Conservation (phyloP, 768 basidiomycete species). For the Auriscalpium orientale region DNA sequence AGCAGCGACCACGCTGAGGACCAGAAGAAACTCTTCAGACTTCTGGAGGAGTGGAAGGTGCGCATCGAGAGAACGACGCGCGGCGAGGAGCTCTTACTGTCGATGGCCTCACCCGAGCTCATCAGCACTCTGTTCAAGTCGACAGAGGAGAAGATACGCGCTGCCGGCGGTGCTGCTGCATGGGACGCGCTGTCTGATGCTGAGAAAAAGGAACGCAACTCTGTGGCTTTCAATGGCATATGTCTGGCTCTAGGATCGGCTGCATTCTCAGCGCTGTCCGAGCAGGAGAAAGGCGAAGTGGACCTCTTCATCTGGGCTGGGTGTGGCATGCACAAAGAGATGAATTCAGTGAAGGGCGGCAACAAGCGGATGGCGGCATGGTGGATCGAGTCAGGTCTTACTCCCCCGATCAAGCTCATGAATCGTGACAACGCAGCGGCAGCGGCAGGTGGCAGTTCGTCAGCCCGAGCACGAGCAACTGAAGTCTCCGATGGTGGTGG, state of each 20-base stretch:
- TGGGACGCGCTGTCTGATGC: background rate
- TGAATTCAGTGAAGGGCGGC: constrained; percentile 12
- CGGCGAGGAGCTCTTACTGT: background rate
- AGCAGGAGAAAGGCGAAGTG: background rate
- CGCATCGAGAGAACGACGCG: background rate
- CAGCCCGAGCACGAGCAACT: background rate
- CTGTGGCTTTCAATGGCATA: background rate
- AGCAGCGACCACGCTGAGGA: constrained; percentile 6
- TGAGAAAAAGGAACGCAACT: background rate
- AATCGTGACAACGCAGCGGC: constrained; percentile 12
- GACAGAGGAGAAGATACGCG: background rate
- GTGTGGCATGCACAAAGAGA: constrained; percentile 14
- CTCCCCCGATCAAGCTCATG: constrained; percentile 3
- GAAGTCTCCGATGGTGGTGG: background rate
- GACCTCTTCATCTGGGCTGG: constrained; percentile 6
- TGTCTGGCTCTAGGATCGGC: background rate
- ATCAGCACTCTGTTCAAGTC: background rate
- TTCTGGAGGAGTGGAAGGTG: background rate
- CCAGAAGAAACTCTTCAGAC: constrained; percentile 2
- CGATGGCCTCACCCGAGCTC: background rate
- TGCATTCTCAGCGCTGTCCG: background rate
- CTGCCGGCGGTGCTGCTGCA: background rate
- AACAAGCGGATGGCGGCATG: background rate
- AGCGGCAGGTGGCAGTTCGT: background rate
- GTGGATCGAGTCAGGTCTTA: constrained; percentile 1